Evolutionary conservation across 129 eudicot species (phyloP).

Genomic region (Centaurea solstitialis): DNA sequence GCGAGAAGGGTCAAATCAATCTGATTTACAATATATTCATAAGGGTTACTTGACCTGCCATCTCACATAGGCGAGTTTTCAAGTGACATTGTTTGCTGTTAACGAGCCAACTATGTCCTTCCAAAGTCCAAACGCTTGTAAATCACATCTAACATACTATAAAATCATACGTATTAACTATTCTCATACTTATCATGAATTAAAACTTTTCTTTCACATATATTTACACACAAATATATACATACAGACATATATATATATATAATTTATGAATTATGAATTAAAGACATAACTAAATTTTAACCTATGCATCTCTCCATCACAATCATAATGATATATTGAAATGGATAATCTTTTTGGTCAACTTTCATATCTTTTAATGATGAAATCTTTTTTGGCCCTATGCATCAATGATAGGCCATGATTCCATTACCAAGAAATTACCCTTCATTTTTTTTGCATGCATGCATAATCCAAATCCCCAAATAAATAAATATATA

Average conservation of each 20-base stretch:
- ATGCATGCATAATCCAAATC: slow-evolving; percentile 3
- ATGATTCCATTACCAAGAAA: slow-evolving; percentile 16
- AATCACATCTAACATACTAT: neutral
- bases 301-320: slow-evolving; percentile 7
- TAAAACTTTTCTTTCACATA: neutral
- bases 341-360: slow-evolving; percentile 28
- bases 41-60: neutral
- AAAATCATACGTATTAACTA: neutral
- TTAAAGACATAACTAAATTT: neutral
- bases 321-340: slow-evolving; percentile 30
- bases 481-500: neutral
- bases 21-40: neutral
- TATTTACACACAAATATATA: no score
- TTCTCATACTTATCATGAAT: neutral
- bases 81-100: neutral
- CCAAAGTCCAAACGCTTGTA: no score
- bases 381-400: slow-evolving; percentile 7
- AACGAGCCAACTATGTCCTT: no score
- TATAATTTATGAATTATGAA: neutral
- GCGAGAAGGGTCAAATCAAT: no score
- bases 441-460: neutral
- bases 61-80: no score
- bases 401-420: slow-evolving; percentile 19
- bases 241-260: neutral
- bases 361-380: slow-evolving; percentile 37